These are phyloP conservation scores for Calonectria pseudoreteaudii DNA, from an alignment of 2,329 filamentous ascomycete genomes.

Conservation along the genomic window DNA sequence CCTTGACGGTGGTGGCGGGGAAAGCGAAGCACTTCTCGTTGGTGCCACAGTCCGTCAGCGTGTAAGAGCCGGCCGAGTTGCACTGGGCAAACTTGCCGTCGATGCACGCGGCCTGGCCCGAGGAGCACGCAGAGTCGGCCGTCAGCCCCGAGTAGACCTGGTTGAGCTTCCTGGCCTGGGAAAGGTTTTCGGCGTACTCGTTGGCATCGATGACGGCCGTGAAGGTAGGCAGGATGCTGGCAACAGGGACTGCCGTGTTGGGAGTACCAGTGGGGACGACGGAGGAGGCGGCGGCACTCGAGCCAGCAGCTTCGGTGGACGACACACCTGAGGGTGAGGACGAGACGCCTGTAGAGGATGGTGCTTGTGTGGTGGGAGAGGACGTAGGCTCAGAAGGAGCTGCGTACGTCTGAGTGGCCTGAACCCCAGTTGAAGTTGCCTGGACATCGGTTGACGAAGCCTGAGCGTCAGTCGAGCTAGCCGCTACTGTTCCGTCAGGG, in stretches of 20 bases:
- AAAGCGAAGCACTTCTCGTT: constrained; percentile 63
- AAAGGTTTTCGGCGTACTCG: constrained; percentile 59
- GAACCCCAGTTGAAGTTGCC: background rate
- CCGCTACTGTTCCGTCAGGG: constrained; percentile 23
- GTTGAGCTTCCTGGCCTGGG: constrained; percentile 60
- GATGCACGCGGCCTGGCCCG: constrained; percentile 65
- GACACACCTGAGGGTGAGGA: background rate
- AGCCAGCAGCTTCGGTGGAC: constrained; percentile 29
- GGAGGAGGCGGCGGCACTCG: constrained; percentile 22
- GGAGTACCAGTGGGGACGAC: constrained; percentile 41
- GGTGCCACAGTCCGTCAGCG: constrained; percentile 50
- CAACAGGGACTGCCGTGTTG: constrained; percentile 56
- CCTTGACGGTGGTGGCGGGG: constrained; percentile 61
- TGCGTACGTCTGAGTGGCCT: background rate
- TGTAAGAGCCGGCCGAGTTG: constrained; percentile 53
- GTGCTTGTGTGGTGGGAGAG: constrained; percentile 20
- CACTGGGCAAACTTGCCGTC: constrained; percentile 62
- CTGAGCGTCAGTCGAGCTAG: constrained; percentile 23
- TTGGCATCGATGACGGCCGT: constrained; percentile 56
- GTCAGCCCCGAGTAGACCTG: constrained; percentile 57
- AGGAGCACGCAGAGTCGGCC: constrained; percentile 58
- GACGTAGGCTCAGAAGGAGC: constrained; percentile 20
- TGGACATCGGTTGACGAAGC: background rate
- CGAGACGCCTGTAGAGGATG: constrained; percentile 30
- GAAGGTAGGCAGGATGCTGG: constrained; percentile 48